Evolutionary conservation across 164 flowering plant species (phyloP).

Genomic region (Protea cynaroides): DNA sequence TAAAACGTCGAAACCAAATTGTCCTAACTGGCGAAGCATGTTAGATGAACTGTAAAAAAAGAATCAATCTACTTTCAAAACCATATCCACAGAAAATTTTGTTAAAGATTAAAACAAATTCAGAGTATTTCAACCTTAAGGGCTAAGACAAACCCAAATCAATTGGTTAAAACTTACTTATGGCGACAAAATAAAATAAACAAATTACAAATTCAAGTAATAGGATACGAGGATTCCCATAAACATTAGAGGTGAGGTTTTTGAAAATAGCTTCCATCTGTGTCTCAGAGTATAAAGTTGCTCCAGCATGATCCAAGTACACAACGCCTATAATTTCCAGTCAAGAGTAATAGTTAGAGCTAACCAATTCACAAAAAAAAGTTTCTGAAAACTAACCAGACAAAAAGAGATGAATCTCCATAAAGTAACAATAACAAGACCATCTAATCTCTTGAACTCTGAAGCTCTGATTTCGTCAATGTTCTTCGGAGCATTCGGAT

Average conservation of each 20-base stretch:
- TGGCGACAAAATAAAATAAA: neutral
- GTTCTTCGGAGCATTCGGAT: conserved; percentile 65
- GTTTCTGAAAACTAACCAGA: neutral
- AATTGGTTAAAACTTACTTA: neutral
- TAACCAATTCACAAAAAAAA: neutral
- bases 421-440: conserved; percentile 16
- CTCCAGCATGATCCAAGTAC: conserved; percentile 96
- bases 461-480: conserved; percentile 72
- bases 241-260: conserved; percentile 57
- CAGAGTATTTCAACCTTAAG: neutral
- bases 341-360: neutral
- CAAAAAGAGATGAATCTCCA: neutral
- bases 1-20: no score
- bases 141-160: neutral
- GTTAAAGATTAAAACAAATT: neutral
- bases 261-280: conserved; percentile 77
- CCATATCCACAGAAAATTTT: neutral
- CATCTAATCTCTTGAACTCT: conserved; percentile 73
- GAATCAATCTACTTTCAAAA: neutral
- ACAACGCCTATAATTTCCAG: conserved; percentile 36
- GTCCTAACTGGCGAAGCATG: no score
- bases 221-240: conserved; percentile 97
- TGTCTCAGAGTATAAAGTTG: conserved; percentile 80
- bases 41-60: no score
- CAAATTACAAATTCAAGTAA: neutral